Conservation (phyloP, 768 basidiomycete genomes). For the Tulasnella sp. region DNA sequence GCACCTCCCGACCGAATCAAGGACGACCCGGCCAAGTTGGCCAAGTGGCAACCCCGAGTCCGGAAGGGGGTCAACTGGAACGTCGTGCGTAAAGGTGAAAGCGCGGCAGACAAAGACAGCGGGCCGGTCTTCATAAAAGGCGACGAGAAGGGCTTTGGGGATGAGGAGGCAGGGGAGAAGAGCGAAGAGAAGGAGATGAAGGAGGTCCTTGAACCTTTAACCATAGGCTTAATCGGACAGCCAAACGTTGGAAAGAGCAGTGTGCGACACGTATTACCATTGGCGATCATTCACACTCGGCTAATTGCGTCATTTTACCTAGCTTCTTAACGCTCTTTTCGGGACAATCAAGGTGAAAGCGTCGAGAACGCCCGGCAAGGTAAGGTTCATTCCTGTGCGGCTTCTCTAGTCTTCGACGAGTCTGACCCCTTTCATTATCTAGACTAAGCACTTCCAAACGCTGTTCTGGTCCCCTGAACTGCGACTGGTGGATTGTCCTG, state of each 20-base stretch:
- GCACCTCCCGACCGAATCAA: constrained; percentile 51
- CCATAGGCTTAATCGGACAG: constrained; percentile 79
- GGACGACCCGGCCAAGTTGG: constrained; percentile 36
- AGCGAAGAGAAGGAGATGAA: constrained; percentile 10
- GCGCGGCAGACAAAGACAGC: constrained; percentile 26
- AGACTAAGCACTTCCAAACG: constrained; percentile 94
- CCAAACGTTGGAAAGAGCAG: constrained; percentile 81
- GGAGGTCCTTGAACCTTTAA: constrained; percentile 31
- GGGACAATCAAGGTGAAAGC: constrained; percentile 66
- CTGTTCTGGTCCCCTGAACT: constrained; percentile 79
- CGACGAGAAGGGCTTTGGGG: constrained; percentile 18
- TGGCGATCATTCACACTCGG: background rate
- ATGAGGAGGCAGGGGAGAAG: constrained; percentile 13
- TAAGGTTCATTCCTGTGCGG: constrained; percentile 22
- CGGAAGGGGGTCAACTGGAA: constrained; percentile 67
- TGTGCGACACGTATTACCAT: background rate
- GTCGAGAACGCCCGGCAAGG: constrained; percentile 81
- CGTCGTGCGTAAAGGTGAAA: constrained; percentile 38
- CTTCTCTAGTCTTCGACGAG: background rate
- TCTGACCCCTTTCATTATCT: constrained; percentile 13
- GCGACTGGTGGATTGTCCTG: constrained; percentile 90
- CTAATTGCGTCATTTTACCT: constrained; percentile 33
- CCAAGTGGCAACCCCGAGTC: constrained; percentile 55
- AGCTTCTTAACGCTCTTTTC: constrained; percentile 83
- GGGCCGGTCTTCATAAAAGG: constrained; percentile 23